These are phyloP conservation scores for Saccharomycopsis synnaedendra DNA, from an alignment of 805 yeast species.

Conservation along the genomic window DNA sequence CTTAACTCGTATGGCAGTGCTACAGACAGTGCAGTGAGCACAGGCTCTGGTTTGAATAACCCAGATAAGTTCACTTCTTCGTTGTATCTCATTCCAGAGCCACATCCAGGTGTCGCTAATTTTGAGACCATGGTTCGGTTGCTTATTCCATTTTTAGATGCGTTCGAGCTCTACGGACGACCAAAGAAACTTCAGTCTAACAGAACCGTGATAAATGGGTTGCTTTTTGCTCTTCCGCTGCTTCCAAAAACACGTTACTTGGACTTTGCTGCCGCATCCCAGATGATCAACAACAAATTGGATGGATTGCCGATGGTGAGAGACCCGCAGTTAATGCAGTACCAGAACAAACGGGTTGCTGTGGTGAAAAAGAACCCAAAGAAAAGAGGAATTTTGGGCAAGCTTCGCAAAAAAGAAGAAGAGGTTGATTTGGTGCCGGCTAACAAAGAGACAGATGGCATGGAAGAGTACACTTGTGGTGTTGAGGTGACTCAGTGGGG, in stretches of 20 bases:
- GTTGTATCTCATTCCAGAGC: constrained; percentile 53
- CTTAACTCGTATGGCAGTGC: constrained; percentile 4
- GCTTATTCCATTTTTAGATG: constrained; percentile 57
- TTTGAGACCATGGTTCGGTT: constrained; percentile 65
- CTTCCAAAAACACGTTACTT: constrained; percentile 59
- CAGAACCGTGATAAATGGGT: constrained; percentile 40
- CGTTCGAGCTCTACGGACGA: constrained; percentile 64
- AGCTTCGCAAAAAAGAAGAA: constrained; percentile 9
- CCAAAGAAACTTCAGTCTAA: constrained; percentile 52
- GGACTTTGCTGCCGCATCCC: constrained; percentile 17
- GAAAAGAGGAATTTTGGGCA: constrained; percentile 1
- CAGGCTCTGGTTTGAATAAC: background rate
- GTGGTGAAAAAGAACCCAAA: background rate
- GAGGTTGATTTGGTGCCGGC: background rate
- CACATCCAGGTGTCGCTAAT: constrained; percentile 62
- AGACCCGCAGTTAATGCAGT: background rate
- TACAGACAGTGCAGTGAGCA: background rate
- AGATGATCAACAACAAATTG: constrained; percentile 14
- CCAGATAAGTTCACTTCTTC: constrained; percentile 6
- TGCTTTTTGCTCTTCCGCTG: constrained; percentile 64
- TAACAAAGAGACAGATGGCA: background rate
- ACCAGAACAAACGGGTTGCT: background rate
- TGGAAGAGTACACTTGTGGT: constrained; percentile 1
- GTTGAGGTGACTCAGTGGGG: constrained; percentile 13
- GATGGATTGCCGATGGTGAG: constrained; percentile 6